Base-by-base conservation (phyloP, 257 asterid species). In the Orobanche coerulescens region DNA sequence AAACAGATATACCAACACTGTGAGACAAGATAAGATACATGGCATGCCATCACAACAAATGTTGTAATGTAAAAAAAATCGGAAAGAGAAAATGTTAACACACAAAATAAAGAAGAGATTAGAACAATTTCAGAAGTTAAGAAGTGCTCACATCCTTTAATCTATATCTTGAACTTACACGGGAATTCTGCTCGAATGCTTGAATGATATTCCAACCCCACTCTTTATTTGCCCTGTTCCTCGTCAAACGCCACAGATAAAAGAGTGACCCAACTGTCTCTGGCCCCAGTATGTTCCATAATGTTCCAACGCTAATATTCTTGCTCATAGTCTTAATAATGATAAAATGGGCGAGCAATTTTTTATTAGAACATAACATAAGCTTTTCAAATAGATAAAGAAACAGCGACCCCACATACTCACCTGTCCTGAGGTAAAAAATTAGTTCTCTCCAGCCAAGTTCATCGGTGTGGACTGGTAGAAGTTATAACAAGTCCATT, bases 131-230 rank as follows among this genome's bases (percentile, higher is more conserved):
- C 25, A 50, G 14, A 47, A 49, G 62, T 24, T 24, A 22, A 24
- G 67, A 55, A 66, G 65, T 33, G 53, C 99, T 84, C 78, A 94
- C 99, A 82, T 94, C 99, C 71, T 87, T 94, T 60, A 94, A 71
- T 65, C 99, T 97, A 68, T 94, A 94, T 78, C 99, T 97, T 0
- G 96, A 61, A 52, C 85, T 95, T 26, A 78, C 66, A 15, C 95
- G 88, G 40, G 95, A 94, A 79, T 94, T 94, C 86, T 85, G 85
- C 80, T 94, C 99, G 67, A 90, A 94, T 75, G 99, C 99, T 79
- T 83, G 88, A 72, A 94, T 90, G 71, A 94, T 94, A 75, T 90
- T 82, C 99, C 99, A 94, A 70, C 99, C 99, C 99, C 99, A 94
- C 65, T 94, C 99, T 71, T 90, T 93, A 65, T 90, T 90, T 1